Evolutionary conservation across 2,329 filamentous ascomycete genomes (phyloP).

Genomic region (Botrytis pseudocinerea): DNA sequence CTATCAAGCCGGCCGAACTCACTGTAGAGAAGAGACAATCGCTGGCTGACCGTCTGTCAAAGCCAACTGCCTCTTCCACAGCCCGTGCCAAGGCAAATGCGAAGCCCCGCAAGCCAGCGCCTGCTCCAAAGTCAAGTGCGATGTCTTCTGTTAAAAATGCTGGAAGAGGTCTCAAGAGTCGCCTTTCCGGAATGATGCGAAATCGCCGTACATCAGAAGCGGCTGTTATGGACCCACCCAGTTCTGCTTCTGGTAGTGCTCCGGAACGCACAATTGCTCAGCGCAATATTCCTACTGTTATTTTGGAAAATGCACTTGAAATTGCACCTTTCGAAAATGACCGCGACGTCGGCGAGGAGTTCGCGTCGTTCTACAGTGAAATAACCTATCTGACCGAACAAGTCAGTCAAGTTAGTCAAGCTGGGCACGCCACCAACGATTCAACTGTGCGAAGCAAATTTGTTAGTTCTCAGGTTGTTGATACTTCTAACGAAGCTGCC

Average conservation of each 20-base stretch:
- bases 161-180: slow-evolving; percentile 20
- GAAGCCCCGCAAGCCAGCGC: not conserved
- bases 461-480: not conserved
- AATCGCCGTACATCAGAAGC: not conserved
- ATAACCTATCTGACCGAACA: not conserved
- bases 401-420: not conserved
- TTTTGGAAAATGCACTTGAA: not conserved
- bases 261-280: not conserved
- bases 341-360: not conserved
- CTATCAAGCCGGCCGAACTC: not conserved
- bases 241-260: not conserved
- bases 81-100: slow-evolving; percentile 4
- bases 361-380: slow-evolving; percentile 1
- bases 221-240: too few species aligned
- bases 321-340: not conserved
- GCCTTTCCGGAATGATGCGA: slow-evolving; percentile 16
- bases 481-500: not conserved
- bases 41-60: not conserved
- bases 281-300: too few species aligned
- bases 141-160: slow-evolving; percentile 18
- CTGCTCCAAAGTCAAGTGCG: not conserved
- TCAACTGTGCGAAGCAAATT: not conserved
- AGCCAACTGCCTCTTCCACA: slow-evolving; percentile 2
- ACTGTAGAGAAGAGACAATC: not conserved
- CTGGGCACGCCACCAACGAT: not conserved